Evolutionary conservation across 2,329 filamentous ascomycete species (phyloP), one percentile per base, ranked within the genome.

Genomic region (Trichoderma sp.): DNA sequence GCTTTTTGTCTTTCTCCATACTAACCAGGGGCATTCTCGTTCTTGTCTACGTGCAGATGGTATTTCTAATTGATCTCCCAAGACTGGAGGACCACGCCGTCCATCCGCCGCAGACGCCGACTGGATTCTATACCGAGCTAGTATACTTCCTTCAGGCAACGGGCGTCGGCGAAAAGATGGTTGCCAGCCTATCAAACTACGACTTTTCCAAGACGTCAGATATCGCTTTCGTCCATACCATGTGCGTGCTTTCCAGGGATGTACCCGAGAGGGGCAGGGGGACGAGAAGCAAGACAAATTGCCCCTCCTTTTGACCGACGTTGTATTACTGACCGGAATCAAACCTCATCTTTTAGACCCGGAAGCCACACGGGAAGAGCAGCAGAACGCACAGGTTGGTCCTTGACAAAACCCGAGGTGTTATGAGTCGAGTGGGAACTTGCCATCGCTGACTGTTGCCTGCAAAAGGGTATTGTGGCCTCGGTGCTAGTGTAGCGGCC

Each of bases 61-160:
- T 95, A 8, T 98, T 97, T 79, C 79, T 98, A n/a, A 95, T 99
- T 74, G 96, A 99, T 79, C 87, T 98, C 9, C 95, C 96, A 6
- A 86, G 88, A 53, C 80, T 89, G 28, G 76, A 82, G n/a, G 76
- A 78, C 50, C 75, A 77, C n/a, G 75, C 74, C 65, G 70, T 74
- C 28, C 75, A 73, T 73, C 80, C 75, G 72, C 32, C 76, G 72
- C 32, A 67, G 34, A 36, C 9, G 20, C 64, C 50, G 80, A 82
- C 77, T 43, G 71, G 69, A 36, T 98, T 97, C 78, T 88, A 88
- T 23, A 85, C 88, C 71, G 92, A 95, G 53, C 83, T 98, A 30
- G 80, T 87, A 26, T 87, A 89, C 76, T 97, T 96, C 76, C 82
- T 97, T 3, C 81, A 84, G 71, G 91, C 90, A 9, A 89, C 91